phyloP scores from a whole-genome alignment of 306 rosid species.

The Leucaena leucocephala region DNA sequence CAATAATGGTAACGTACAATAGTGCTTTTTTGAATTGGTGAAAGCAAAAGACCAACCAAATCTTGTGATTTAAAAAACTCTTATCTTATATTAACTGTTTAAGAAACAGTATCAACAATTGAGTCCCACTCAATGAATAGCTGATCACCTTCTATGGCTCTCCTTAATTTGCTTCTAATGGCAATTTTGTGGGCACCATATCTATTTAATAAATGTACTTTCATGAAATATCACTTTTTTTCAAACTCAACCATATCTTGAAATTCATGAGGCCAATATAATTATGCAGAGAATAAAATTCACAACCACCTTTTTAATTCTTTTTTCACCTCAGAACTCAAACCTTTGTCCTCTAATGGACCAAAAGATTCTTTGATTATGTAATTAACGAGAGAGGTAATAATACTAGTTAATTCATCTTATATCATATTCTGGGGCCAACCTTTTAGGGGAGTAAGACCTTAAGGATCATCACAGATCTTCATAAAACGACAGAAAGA shows the following conservation, averaged over 20 bases:
- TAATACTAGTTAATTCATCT: background rate
- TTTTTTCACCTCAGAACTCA: background rate
- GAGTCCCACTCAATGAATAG: constrained; percentile 29
- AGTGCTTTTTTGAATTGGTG: constrained; percentile 26
- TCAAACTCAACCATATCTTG: constrained; percentile 25
- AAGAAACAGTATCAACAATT: constrained; percentile 29
- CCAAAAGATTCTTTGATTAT: background rate
- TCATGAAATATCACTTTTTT: background rate
- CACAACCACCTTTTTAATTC: background rate
- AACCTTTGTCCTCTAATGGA: background rate
- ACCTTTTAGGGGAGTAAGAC: background rate
- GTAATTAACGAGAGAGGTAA: background rate
- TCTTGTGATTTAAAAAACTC: constrained; percentile 16
- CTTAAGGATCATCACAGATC: background rate
- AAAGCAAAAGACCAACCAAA: constrained; percentile 22
- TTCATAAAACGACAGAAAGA: constrained; percentile 8
- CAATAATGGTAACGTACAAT: constrained; percentile 8
- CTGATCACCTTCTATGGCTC: constrained; percentile 47
- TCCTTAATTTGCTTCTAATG: constrained; percentile 16
- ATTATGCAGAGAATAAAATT: constrained; percentile 20
- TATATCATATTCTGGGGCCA: background rate
- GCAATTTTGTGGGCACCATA: constrained; percentile 25
- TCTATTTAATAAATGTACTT: background rate
- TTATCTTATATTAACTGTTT: constrained; percentile 25
- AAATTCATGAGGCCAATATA: background rate